A percentile compares a stretch with the other conserved stretches of the same genome.
Evolutionary conservation across 768 basidiomycete species (phyloP).

Genomic region (Asterophora lycoperdoides): DNA sequence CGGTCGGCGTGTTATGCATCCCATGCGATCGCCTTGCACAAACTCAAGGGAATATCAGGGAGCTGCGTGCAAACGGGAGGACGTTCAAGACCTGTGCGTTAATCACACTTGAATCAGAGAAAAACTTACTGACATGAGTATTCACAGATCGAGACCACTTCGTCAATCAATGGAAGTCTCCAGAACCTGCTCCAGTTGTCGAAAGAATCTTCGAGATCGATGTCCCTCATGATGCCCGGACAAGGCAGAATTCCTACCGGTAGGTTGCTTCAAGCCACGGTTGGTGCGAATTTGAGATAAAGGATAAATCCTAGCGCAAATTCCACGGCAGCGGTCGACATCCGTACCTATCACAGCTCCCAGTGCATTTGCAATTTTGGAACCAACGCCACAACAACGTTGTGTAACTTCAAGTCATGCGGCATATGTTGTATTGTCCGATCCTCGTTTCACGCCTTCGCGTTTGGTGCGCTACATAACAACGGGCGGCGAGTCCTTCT

Average conservation of each 20-base stretch:
- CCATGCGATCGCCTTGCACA: constrained; percentile 45
- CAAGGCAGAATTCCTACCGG: constrained; percentile 47
- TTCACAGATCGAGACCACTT: constrained; percentile 44
- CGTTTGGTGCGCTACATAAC: constrained; percentile 50
- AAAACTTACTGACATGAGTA: constrained; percentile 14
- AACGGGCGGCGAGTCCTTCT: constrained; percentile 45
- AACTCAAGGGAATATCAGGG: constrained; percentile 41
- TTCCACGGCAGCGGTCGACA: constrained; percentile 37
- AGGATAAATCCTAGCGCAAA: constrained; percentile 25
- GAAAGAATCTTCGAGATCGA: constrained; percentile 56
- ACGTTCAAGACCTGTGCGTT: constrained; percentile 50
- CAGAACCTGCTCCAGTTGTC: constrained; percentile 34
- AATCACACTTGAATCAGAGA: constrained; percentile 10
- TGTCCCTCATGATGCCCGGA: constrained; percentile 37
- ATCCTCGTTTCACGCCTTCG: constrained; percentile 53
- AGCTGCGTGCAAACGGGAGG: constrained; percentile 42
- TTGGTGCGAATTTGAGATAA: background rate
- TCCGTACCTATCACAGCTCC: constrained; percentile 58
- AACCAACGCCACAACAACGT: constrained; percentile 42
- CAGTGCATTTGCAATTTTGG: constrained; percentile 71
- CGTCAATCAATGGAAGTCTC: constrained; percentile 50
- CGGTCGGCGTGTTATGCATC: constrained; percentile 42
- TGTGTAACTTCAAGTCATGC: constrained; percentile 60
- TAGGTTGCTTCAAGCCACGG: constrained; percentile 19
- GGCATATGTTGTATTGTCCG: constrained; percentile 60